Evolutionary conservation across 352 stramenopile species (phyloP), one percentile per base, ranked within the genome.

Genomic region (Phytophthora foliorum): DNA sequence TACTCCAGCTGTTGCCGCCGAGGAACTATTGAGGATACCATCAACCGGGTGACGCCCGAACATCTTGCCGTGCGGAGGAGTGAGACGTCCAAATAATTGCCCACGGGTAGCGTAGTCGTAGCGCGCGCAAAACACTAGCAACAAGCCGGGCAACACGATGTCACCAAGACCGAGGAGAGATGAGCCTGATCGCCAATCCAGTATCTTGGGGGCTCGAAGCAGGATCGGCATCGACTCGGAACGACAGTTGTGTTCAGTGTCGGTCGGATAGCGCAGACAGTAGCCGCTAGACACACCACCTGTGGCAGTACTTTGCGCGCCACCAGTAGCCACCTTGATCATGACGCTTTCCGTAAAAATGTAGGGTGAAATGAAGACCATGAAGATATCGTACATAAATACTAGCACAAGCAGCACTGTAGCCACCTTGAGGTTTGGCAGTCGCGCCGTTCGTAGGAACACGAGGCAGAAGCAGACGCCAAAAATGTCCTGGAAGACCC

Each of bases 371-470:
- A 98, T 72, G 77, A 99, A 98, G 19, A 98, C 93, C 86, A 98
- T 98, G 73, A 98, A 98, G 41, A 98, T 91, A 74, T 99, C 95
- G 75, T 99, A 99, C 65, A 96, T 86, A 78, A 98, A 99, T 19
- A 97, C 93, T 27, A 98, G 82, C 49, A 95, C 87, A 61, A 99
- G 85, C 36, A 99, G 74, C 22, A 98, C 82, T 0, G 87, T 85
- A 16, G 93, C 96, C 22, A 99, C 94, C 77, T 94, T 92, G 63
- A 99, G 85, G 59, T 90, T 96, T 49, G 96, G 95, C 41, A 99
- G 76, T 41, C 96, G 94, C 54, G 98, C 94, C 24, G 93, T 92
- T 22, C 83, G 78, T 32, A 98, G 74, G 61, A 99, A 98, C 13
- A 98, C 66, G 27, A 98, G 88, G 71, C 93, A 98, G 72, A 99